Evolutionary conservation across 331 rosid species (phyloP), one percentile per base, ranked within the genome.

Genomic region (Pyracantha coccinea): DNA sequence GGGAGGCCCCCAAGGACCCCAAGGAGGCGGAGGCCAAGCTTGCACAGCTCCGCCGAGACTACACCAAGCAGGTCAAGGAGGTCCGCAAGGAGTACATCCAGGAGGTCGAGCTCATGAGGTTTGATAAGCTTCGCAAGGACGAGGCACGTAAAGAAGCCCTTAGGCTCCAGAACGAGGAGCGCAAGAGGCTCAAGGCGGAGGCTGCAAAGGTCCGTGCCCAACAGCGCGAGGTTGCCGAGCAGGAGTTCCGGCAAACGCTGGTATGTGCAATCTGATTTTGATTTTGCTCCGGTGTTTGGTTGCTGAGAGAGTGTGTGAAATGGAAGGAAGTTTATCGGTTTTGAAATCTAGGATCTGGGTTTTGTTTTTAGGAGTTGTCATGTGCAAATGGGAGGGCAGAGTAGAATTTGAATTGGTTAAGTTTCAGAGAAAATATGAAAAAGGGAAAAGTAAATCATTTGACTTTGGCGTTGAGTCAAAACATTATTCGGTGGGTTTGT

Each of bases 11-110:
- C 6, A 63, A 29, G 74, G 83, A 88, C 72, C 97, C 97, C 4
- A 79, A 83, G 85, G 97, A 89, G 41, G 97, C 97, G 32, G 82
- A 88, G 84, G 85, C 86, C 35, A 86, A 69, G 82, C 97, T 94
- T 7, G 89, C 89, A 4, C 71, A 20, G 57, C 89, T 94, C 29
- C 86, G 97, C 7, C 81, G 92, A 69, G 90, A 94, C 31, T 92
- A 92, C 27, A 91, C 97, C 35, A 94, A 88, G 84, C 93, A 92
- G 68, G 86, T 94, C 68, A 90, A 84, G 80, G 86, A 85, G 82
- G 69, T 88, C 60, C 89, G 97, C 62, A 94, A 87, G 88, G 85
- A 81, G 24, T 94, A 81, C 78, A 88, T 92, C 12, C 74, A 29
- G 2, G 97, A 92, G 79, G 92, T 90, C 47, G 97, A 94, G 66